Evolutionary conservation across 2,329 filamentous ascomycete genomes (phyloP).

Genomic region (Dactylella cylindrospora): DNA sequence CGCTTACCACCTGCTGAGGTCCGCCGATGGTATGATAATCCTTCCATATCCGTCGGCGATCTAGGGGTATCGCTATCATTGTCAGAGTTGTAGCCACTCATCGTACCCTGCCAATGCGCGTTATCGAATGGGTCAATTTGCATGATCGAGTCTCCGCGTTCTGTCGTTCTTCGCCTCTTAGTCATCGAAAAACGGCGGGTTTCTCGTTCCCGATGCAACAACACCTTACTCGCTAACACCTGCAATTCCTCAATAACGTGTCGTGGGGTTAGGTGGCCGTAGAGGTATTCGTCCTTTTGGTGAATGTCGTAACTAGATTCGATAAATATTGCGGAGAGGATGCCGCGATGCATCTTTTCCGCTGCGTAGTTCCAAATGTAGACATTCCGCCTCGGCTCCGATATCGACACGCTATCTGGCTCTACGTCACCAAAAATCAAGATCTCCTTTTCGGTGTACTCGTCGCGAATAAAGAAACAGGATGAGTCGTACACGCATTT

Average conservation of each 20-base stretch:
- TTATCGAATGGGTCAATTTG: slow-evolving; percentile 31
- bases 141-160: slow-evolving; percentile 19
- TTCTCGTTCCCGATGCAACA: slow-evolving; percentile 56
- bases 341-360: slow-evolving; percentile 73
- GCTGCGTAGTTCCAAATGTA: slow-evolving; percentile 86
- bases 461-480: slow-evolving; percentile 86
- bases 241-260: slow-evolving; percentile 79
- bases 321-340: slow-evolving; percentile 81
- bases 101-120: background rate
- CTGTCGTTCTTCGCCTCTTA: slow-evolving; percentile 30
- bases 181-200: slow-evolving; percentile 18
- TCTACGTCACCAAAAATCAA: slow-evolving; percentile 96
- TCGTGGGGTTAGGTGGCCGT: slow-evolving; percentile 82
- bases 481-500: slow-evolving; percentile 81
- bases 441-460: slow-evolving; percentile 70
- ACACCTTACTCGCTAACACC: slow-evolving; percentile 70
- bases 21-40: slow-evolving; percentile 6
- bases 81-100: slow-evolving; percentile 26
- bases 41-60: slow-evolving; percentile 36
- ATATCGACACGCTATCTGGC: slow-evolving; percentile 71
- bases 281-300: slow-evolving; percentile 74
- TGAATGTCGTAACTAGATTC: slow-evolving; percentile 91
- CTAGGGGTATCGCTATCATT: slow-evolving; percentile 29
- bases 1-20: slow-evolving; percentile 17
- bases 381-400: slow-evolving; percentile 76